These are phyloP conservation scores for Niebla homalea DNA, from an alignment of 495 filamentous ascomycete species.

Conservation along the genomic window DNA sequence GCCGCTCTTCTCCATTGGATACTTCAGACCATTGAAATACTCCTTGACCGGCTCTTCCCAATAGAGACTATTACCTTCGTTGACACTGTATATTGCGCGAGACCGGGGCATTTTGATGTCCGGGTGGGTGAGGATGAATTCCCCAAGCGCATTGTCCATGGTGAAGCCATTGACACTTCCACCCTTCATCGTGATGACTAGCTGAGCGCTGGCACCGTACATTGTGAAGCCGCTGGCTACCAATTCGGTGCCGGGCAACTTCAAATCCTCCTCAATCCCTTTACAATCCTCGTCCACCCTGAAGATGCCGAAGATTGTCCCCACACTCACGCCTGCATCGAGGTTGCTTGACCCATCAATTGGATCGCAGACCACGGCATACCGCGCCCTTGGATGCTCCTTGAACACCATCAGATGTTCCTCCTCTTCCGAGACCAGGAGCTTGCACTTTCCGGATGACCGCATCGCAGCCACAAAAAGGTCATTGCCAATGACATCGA, in stretches of 20 bases:
- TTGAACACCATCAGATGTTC: slow-evolving; percentile 82
- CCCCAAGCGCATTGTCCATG: slow-evolving; percentile 85
- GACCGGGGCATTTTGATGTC: slow-evolving; percentile 74
- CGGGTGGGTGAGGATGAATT: slow-evolving; percentile 97
- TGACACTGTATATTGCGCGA: slow-evolving; percentile 90
- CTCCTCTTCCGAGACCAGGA: slow-evolving; percentile 93
- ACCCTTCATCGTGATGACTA: slow-evolving; percentile 94
- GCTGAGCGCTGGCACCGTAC: slow-evolving; percentile 93
- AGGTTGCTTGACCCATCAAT: slow-evolving; percentile 97
- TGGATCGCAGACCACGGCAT: slow-evolving; percentile 93
- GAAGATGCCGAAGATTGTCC: slow-evolving; percentile 94
- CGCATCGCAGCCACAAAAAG: slow-evolving; percentile 91
- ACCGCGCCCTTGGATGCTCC: slow-evolving; percentile 66
- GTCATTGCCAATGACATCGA: slow-evolving; percentile 97
- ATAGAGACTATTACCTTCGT: slow-evolving; percentile 93
- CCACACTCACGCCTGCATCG: slow-evolving; percentile 94
- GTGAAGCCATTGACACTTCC: slow-evolving; percentile 94
- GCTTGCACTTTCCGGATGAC: slow-evolving; percentile 73
- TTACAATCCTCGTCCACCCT: slow-evolving; percentile 60
- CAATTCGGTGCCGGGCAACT: slow-evolving; percentile 78
- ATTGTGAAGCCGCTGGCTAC: slow-evolving; percentile 96
- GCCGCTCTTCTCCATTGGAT: slow-evolving; percentile 46
- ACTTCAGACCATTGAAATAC: slow-evolving; percentile 84
- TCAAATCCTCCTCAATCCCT: slow-evolving; percentile 58
- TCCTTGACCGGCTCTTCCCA: slow-evolving; percentile 82